These are phyloP conservation scores for Penicillium brasilianum DNA, from an alignment of 2,329 filamentous ascomycete species.

Conservation along the genomic window DNA sequence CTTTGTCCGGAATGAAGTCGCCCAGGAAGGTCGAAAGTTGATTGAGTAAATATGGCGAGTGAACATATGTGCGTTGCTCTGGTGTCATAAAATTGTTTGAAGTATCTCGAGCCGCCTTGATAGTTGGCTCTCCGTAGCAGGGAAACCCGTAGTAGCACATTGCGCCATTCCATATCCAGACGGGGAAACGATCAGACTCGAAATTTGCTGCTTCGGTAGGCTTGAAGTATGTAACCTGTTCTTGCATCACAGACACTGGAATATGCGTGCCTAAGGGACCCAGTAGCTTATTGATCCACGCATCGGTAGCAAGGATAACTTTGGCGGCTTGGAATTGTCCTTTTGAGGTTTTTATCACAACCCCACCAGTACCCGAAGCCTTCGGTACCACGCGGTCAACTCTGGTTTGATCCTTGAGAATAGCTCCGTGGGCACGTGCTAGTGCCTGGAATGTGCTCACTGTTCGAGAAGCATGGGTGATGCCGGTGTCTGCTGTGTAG, in stretches of 20 bases:
- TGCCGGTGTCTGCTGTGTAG: conserved; percentile 35
- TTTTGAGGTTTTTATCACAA: conserved; percentile 32
- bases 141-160: conserved; percentile 36
- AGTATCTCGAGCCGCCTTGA: conserved; percentile 34
- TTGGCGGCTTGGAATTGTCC: conserved; percentile 28
- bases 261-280: conserved; percentile 29
- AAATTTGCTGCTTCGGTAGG: conserved; percentile 25
- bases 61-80: conserved; percentile 36
- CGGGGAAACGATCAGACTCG: conserved; percentile 27
- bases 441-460: conserved; percentile 31
- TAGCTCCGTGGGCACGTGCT: conserved; percentile 30
- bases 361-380: conserved; percentile 10
- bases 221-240: conserved; percentile 38
- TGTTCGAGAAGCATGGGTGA: conserved; percentile 33
- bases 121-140: conserved; percentile 35
- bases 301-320: conserved; percentile 33
- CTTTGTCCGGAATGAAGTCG: conserved; percentile 29
- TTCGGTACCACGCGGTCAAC: conserved; percentile 29
- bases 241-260: conserved; percentile 33
- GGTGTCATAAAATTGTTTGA: conserved; percentile 35
- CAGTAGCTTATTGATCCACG: conserved; percentile 36
- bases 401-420: conserved; percentile 30
- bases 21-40: conserved; percentile 30
- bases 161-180: conserved; percentile 35
- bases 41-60: conserved; percentile 29